Conservation (phyloP, 192 early-diverging fungal species). For the Borealophlyctis nickersoniae region DNA sequence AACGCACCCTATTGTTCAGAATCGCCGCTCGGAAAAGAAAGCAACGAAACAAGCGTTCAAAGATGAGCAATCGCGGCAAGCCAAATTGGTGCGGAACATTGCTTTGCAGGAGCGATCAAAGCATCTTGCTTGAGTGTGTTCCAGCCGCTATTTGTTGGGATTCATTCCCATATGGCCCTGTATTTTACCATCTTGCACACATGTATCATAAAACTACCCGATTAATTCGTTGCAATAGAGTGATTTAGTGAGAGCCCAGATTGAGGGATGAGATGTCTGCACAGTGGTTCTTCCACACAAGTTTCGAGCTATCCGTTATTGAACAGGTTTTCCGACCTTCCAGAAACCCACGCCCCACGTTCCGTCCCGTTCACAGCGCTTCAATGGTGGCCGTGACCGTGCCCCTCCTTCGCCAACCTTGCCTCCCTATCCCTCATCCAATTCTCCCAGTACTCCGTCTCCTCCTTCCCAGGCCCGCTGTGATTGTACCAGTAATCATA, state of each 20-base stretch:
- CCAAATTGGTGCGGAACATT: conserved; percentile 52
- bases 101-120: conserved; percentile 34
- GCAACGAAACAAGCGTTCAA: conserved; percentile 74
- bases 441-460: conserved; percentile 33
- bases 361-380: background rate
- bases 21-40: conserved; percentile 73
- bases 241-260: no score
- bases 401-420: conserved; percentile 18
- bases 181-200: no score
- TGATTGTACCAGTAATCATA: conserved; percentile 42
- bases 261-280: no score
- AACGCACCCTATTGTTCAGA: conserved; percentile 29
- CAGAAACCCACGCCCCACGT: no score
- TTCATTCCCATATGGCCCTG: no score
- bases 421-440: conserved; percentile 33
- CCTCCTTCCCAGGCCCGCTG: conserved; percentile 33
- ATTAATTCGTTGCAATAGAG: no score
- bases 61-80: conserved; percentile 63
- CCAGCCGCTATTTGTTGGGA: no score
- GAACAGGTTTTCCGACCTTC: no score
- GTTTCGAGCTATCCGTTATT: no score
- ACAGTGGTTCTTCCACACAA: no score
- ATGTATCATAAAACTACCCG: no score
- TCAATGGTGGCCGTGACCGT: conserved; percentile 8
- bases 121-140: conserved; percentile 14